Base-by-base conservation (phyloP, 108 stramenopile species). In the Cyclotella choctawhatcheeana region DNA sequence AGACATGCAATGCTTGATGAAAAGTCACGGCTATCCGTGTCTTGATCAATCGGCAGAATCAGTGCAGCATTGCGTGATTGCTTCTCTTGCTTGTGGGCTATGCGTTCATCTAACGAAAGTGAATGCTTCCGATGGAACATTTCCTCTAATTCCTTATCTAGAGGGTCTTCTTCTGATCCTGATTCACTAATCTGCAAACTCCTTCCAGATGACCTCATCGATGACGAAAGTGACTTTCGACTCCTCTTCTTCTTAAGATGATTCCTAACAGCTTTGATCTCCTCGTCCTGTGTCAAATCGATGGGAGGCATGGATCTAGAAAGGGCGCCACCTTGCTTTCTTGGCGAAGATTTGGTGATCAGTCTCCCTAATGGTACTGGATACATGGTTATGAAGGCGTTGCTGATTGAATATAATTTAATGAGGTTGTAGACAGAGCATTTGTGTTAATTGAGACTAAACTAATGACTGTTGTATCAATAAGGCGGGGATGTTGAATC, bases 11-110 rank as follows among this genome's bases (percentile, higher is more conserved):
- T n/a, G n/a, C n/a, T n/a, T 40, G 37, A 40, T 40, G 37, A 40
- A 40, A 6, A 40, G 8, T 40, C 12, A 6, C 37, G 6, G 8
- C 12, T 12, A 6, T 40, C 12, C 37, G 8, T 40, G 37, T 40
- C 12, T 12, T 40, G 37, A 10, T 40, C 12, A 40, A 6, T 40
- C 37, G 37, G 12, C 8, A n/a, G 18, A 4, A 48, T 4, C 8
- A n/a, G 4, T 4, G n/a, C 12, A 48, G 16, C 17, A 48, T n/a
- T n/a, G 18, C 18, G 16, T n/a, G 17, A 4, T 48, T 48, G 17
- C 47, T 48, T 10, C 47, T 48, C 47, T n/a, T 48, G 12, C 47
- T 48, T 48, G 17, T n/a, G 18, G 17, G 47, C 47, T 48, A 48
- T 48, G 18, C 47, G 47, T n/a, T 48, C 47, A n/a, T 48, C 47